Base-by-base conservation (phyloP, 75 land plant species). In the Pinus albicaulis region DNA sequence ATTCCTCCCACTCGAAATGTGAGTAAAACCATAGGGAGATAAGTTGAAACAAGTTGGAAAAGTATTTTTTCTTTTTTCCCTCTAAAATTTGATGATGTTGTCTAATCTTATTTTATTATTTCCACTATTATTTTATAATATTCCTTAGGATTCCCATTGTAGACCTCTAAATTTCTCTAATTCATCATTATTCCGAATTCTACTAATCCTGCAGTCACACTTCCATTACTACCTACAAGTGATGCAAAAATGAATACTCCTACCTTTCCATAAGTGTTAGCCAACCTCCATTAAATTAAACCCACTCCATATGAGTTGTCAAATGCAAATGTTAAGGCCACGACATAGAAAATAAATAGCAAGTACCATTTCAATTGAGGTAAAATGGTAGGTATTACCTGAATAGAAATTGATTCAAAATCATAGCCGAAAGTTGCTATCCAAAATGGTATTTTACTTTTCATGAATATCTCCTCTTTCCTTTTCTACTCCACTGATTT, bases 231-330 rank as follows among this genome's bases (percentile, higher is more conserved):
- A 12, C 93, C 95, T 0, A 89, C 86, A 78, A 86, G 80, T 7
- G n/a, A 76, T 16, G 89, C 83, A 68, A 92, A 90, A 55, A 92
- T 72, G 85, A 92, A 86, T 82, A 92, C 86, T 15, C 84, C 89
- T 6, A 91, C 28, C 77, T 92, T 92, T 24, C 93, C 93, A 74
- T 90, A 91, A 4, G 88, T 88, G 19, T 82, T 86, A 24, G 95
- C 87, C 31, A 92, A 75, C 59, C 57, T 83, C 94, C 95, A 92
- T 57, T 92, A 90, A 4, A 92, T 92, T 56, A 92, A 86, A 3
- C 92, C 90, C 13, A 83, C 52, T 55, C 95, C 95, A 44, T 92
- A 92, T 53, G 95, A 77, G 55, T 92, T 92, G 77, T 93, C 90
- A 78, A 92, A 92, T 74, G 91, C 93, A 57, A 92, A 80, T 28